These are phyloP conservation scores for Emydomyces testavorans DNA, from an alignment of 2,329 filamentous ascomycete species.

Conservation along the genomic window DNA sequence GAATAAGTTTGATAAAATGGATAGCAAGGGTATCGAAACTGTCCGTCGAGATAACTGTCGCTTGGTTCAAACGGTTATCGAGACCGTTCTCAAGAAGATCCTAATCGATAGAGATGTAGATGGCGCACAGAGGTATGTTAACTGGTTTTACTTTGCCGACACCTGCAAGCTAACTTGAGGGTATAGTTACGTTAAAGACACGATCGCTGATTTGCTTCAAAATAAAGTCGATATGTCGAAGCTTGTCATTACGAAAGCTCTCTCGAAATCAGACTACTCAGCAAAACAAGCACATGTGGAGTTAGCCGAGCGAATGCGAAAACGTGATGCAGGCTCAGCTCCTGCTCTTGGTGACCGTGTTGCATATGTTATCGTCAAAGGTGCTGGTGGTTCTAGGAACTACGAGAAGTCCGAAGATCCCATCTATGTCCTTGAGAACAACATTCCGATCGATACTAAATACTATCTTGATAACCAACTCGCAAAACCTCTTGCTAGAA, in stretches of 20 bases:
- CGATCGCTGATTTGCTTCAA: slow-evolving; percentile 85
- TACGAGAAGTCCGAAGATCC: slow-evolving; percentile 97
- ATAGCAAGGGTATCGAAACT: slow-evolving; percentile 98
- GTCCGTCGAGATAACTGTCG: slow-evolving; percentile 94
- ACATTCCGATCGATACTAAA: slow-evolving; percentile 92
- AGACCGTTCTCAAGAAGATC: slow-evolving; percentile 91
- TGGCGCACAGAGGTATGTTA: slow-evolving; percentile 78
- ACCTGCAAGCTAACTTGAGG: slow-evolving; percentile 28
- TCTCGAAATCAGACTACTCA: slow-evolving; percentile 80
- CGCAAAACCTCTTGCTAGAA: slow-evolving; percentile 82
- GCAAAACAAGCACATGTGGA: slow-evolving; percentile 94
- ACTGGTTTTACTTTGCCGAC: not conserved
- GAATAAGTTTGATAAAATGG: slow-evolving; percentile 97
- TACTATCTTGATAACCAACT: slow-evolving; percentile 99
- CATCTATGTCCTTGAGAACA: slow-evolving; percentile 93
- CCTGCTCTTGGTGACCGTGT: slow-evolving; percentile 90
- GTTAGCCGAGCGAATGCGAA: slow-evolving; percentile 90
- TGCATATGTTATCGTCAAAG: slow-evolving; percentile 95
- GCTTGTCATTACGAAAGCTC: slow-evolving; percentile 93
- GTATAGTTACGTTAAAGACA: slow-evolving; percentile 82
- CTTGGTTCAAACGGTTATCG: slow-evolving; percentile 91
- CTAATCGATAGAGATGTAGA: slow-evolving; percentile 84
- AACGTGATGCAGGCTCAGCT: slow-evolving; percentile 88
- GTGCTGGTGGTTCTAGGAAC: slow-evolving; percentile 77
- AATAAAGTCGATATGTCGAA: slow-evolving; percentile 99